Evolutionary conservation across 441 rosid species (phyloP).

Genomic region (Pelargonium australe): DNA sequence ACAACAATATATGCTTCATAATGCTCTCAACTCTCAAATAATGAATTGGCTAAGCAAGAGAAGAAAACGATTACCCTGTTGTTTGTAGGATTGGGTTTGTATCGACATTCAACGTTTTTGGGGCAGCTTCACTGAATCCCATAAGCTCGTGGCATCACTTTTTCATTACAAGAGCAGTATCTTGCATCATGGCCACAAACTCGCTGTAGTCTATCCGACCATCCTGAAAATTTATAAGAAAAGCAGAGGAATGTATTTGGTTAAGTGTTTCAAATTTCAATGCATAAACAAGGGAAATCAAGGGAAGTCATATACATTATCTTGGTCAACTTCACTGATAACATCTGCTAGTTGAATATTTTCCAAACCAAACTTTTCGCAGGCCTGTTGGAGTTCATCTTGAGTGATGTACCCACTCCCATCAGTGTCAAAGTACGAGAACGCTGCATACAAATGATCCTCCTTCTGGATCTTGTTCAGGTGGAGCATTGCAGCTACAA

Average conservation of each 20-base stretch:
- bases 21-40: slow-evolving; percentile 7
- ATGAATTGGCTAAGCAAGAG: background rate
- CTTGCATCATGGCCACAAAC: slow-evolving; percentile 95
- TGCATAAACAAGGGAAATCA: background rate
- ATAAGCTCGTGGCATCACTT: background rate
- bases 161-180: slow-evolving; percentile 32
- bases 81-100: too few relatives aligned
- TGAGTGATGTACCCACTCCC: slow-evolving; percentile 89
- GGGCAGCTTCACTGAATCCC: background rate
- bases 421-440: slow-evolving; percentile 83
- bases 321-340: slow-evolving; percentile 75
- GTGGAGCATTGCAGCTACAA: slow-evolving; percentile 94
- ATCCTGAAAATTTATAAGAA: slow-evolving; percentile 42
- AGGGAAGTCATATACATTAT: slow-evolving; percentile 43
- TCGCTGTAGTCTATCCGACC: slow-evolving; percentile 93
- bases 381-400: slow-evolving; percentile 85
- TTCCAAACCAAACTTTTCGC: slow-evolving; percentile 63
- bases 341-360: slow-evolving; percentile 61
- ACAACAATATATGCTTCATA: slow-evolving; percentile 17
- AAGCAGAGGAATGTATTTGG: background rate
- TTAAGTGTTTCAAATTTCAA: too few relatives aligned
- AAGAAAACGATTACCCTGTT: slow-evolving; percentile 14
- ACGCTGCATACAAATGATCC: slow-evolving; percentile 81
- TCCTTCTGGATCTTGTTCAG: slow-evolving; percentile 75
- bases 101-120: too few relatives aligned